Percentiles rank a stretch among this genome's conserved stretches.
Evolutionary conservation across 1,284 basidiomycete genomes (phyloP).

Genomic region (Moesziomyces antarcticus): DNA sequence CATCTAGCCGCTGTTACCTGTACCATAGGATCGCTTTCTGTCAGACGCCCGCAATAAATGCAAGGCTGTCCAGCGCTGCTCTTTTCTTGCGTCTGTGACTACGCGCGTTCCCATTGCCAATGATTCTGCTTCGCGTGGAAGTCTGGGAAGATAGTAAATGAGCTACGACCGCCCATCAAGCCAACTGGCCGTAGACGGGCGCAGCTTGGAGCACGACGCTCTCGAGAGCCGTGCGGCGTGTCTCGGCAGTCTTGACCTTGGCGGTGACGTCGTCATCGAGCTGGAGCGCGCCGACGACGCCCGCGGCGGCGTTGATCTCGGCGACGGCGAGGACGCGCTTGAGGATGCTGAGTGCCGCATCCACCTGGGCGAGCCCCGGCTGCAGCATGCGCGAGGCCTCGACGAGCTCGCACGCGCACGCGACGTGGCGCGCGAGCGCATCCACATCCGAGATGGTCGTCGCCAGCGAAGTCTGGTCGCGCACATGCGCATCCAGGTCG

Average conservation of each 20-base stretch:
- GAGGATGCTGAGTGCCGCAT: conserved; percentile 19
- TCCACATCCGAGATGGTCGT: conserved; percentile 33
- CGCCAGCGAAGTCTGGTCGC: conserved; percentile 13
- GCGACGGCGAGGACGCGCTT: conserved; percentile 26
- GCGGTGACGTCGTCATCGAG: conserved; percentile 12
- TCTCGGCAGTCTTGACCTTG: conserved; percentile 10
- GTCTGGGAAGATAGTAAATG: no score
- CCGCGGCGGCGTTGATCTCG: conserved; percentile 6
- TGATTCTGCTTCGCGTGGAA: no score
- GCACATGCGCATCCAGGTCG: conserved; percentile 37
- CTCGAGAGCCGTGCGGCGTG: conserved; percentile 1
- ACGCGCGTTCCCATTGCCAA: no score
- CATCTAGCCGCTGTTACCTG: neutral
- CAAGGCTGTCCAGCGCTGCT: no score
- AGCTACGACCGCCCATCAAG: neutral
- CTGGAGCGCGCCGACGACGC: conserved; percentile 5
- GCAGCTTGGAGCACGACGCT: neutral
- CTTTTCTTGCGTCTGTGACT: no score
- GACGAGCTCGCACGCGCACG: conserved; percentile 23
- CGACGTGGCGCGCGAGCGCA: conserved; percentile 23
- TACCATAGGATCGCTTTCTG: neutral
- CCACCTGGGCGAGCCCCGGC: conserved; percentile 9
- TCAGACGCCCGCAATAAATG: no score
- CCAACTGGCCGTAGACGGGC: neutral
- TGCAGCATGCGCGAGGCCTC: conserved; percentile 13